These are phyloP conservation scores for Mycena polygramma DNA, from an alignment of 768 basidiomycete species.

Conservation along the genomic window DNA sequence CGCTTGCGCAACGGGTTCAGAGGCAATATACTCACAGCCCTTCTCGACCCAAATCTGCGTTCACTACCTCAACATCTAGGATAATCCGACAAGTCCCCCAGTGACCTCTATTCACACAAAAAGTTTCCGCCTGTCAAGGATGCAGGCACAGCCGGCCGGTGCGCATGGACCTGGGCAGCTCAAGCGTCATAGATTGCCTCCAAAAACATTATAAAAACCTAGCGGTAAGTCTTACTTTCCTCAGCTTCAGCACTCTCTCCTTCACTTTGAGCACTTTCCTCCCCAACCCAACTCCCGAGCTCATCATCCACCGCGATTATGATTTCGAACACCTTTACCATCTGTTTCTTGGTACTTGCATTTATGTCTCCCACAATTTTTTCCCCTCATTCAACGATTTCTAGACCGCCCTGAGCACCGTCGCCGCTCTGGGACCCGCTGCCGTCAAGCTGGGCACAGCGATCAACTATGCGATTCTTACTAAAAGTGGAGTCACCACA, in stretches of 20 bases:
- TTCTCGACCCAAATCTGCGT: too few species aligned
- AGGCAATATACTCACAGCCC: too few species aligned
- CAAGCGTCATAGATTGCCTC: too few species aligned
- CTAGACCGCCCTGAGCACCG: background rate
- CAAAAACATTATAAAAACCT: too few species aligned
- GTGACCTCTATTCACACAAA: too few species aligned
- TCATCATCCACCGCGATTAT: background rate
- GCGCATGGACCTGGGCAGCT: too few species aligned
- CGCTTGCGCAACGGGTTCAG: too few species aligned
- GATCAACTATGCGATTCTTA: background rate
- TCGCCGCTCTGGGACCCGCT: constrained; percentile 5
- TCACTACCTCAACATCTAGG: too few species aligned
- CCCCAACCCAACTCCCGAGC: background rate
- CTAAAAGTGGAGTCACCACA: constrained; percentile 5
- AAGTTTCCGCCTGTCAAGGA: too few species aligned
- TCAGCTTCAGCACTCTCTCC: background rate
- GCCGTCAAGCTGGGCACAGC: constrained; percentile 10
- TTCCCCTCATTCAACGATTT: background rate
- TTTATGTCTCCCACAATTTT: background rate
- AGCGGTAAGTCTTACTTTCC: too few species aligned
- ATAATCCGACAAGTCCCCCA: too few species aligned
- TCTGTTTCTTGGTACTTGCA: background rate
- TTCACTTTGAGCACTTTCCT: background rate
- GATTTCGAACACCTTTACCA: background rate
- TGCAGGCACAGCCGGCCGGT: too few species aligned